phyloP scores from a whole-genome alignment of 1,139 yeast species.

The Diutina ranongensis region DNA sequence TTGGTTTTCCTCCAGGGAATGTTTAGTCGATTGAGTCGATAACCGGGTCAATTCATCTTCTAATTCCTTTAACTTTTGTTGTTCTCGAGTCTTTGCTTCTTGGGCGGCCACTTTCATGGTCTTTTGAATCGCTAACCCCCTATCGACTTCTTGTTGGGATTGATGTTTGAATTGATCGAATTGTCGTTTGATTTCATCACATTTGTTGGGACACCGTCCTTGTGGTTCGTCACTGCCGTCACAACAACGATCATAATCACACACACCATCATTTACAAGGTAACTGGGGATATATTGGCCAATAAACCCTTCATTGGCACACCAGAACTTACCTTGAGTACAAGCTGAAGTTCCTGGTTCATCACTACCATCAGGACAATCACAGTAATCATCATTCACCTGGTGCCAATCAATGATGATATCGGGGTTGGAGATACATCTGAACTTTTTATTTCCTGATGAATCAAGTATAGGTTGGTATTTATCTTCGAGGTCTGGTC shows the following conservation, averaged over 20 bases:
- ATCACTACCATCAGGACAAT: constrained; percentile 96
- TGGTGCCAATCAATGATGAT: constrained; percentile 47
- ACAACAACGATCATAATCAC: constrained; percentile 85
- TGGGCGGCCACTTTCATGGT: neutral
- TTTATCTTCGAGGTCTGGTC: neutral
- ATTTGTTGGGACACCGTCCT: constrained; percentile 44
- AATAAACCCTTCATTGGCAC: constrained; percentile 64
- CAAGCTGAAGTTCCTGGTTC: constrained; percentile 96
- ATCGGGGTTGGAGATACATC: constrained; percentile 56
- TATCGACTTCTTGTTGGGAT: neutral
- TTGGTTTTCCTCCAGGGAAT: constrained; percentile 7
- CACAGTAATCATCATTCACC: constrained; percentile 84
- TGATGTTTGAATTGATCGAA: constrained; percentile 13
- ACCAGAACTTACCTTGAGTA: constrained; percentile 45
- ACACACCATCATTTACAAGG: constrained; percentile 78
- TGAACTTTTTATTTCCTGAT: constrained; percentile 7
- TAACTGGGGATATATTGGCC: constrained; percentile 47
- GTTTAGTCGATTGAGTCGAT: neutral
- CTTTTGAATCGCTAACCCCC: neutral
- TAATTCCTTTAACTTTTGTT: neutral
- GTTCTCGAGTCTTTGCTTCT: neutral
- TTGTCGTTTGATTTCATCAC: constrained; percentile 35
- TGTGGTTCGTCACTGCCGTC: constrained; percentile 83
- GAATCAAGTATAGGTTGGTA: neutral
- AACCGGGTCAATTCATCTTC: neutral